Evolutionary conservation across 495 filamentous ascomycete species (phyloP), one percentile per base, ranked within the genome.

Genomic region (Penicillium turbatum): DNA sequence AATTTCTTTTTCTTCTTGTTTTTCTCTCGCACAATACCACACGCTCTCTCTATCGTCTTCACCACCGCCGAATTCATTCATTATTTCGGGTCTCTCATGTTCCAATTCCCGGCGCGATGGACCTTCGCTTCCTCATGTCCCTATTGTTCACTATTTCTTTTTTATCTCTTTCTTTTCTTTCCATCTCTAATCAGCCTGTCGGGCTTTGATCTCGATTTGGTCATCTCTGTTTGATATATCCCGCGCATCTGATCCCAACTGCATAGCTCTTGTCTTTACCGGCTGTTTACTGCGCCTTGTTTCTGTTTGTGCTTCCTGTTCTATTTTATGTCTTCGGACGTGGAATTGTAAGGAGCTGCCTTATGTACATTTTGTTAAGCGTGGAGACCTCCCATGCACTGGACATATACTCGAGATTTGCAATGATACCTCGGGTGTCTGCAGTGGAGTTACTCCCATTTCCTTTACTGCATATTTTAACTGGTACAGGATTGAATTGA

Each of bases 141-240:
- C 57, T 63, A 64, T 64, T 64, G 45, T 56, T 40, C 46, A 38
- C 27, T 60, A 63, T 31, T 51, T 51, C 44, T 49, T 48, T 34
- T 30, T 12, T 15, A 30, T 19, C 35, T 39, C 1, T 24, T 13
- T 51, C 56, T 51, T 27, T 40, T 31, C 32, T 38, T 48, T 37
- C 35, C 42, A 15, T 11, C 31, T 13, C 38, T 54, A 53, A 58
- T 54, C 54, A 31, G 51, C 48, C 48, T 53, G 34, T 54, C 46
- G 42, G 39, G 50, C 47, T 59, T 32, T 52, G 36, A 36, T 56
- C 48, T 52, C 53, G 41, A 38, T 15, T 47, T 42, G 38, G 44
- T 54, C 48, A 48, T 63, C 24, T 63, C n/a, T 58, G 38, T 53
- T 56, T 62, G 62, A 65, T 57, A 63, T 67, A 60, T 65, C 57